Base-by-base conservation (phyloP, 177 flowering plant species). In the Telopea speciosissima region DNA sequence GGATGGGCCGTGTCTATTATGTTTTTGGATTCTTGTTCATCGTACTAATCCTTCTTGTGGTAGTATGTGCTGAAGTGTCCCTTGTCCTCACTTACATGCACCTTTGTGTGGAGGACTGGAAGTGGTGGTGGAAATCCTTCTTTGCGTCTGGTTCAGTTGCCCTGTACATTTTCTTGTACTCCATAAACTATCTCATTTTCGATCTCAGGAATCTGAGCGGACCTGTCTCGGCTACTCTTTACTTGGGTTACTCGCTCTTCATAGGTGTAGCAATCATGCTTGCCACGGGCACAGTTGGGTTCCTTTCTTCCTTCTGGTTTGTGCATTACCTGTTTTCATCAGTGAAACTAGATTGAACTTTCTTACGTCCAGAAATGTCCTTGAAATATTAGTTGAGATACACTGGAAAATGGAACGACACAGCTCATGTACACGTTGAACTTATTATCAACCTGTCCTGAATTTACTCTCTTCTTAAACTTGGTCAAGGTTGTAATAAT, bases 91-190 rank as follows among this genome's bases (percentile, higher is more conserved):
- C 95, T 44, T 90, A 90, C 83, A 88, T 90, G 92, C 88, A 90
- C 72, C 86, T 90, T 1, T 90, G 92, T 66, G 89, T 87, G 26
- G 95, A 90, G 80, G 95, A 89, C 81, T 89, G 87, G 88, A 81
- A 69, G 67, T 90, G 92, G 95, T 90, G 95, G 95, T 90, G 95
- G 95, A 88, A 88, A 73, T 83, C 90, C 56, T 88, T 89, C 80
- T 89, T 85, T 73, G 90, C 91, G 1, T 89, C 93, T 13, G 91
- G 93, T 17, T 88, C 90, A 0, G 94, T 89, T 72, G 87, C 90
- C 25, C 73, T 89, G 7, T 89, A 89, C 82, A 84, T 89, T 66
- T 89, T 89, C 80, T 68, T 88, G 70, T 88, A 89, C 87, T 86
- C 91, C 62, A 54, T 89, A 44, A 86, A 88, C 80, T 89, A 88